phyloP scores from a whole-genome alignment of 2,329 filamentous ascomycete species.

The Phyllosticta capitalensis region DNA sequence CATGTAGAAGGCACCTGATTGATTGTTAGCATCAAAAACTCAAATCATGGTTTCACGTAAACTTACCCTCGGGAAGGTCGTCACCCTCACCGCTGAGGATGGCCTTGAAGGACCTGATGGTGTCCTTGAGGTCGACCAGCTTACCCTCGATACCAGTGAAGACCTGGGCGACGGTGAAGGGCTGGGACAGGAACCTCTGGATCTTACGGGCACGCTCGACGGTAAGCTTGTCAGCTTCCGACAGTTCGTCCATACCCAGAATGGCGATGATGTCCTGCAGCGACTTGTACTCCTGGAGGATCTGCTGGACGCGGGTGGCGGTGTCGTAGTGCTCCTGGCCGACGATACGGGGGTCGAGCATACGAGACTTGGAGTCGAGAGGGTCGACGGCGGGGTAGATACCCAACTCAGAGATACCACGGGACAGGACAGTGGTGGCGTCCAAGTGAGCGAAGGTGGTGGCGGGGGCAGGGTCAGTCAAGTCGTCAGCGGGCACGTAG shows the following conservation, averaged over 20 bases:
- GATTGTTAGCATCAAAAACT: neutral
- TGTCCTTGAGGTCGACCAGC: conserved; percentile 98
- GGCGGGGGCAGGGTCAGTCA: conserved; percentile 98
- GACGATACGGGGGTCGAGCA: conserved; percentile 97
- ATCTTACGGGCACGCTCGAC: conserved; percentile 99
- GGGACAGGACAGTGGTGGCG: conserved; percentile 99
- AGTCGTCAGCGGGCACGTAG: conserved; percentile 99
- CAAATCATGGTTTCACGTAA: neutral
- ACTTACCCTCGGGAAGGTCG: conserved; percentile 79
- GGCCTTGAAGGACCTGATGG: conserved; percentile 93
- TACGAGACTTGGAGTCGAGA: conserved; percentile 98
- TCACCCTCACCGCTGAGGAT: conserved; percentile 94
- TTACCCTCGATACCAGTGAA: conserved; percentile 93
- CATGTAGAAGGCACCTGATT: conserved; percentile 76
- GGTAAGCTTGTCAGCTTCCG: conserved; percentile 97
- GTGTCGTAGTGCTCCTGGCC: conserved; percentile 96
- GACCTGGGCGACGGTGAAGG: conserved; percentile 82
- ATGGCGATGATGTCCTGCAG: conserved; percentile 99
- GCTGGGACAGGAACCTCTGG: conserved; percentile 99
- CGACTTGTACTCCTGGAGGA: conserved; percentile 99
- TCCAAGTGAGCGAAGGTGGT: conserved; percentile 99
- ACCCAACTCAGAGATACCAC: conserved; percentile 99
- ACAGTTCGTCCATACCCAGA: conserved; percentile 99
- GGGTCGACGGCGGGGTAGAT: conserved; percentile 99
- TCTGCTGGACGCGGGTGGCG: conserved; percentile 93